These are phyloP conservation scores for Elymus sibiricus DNA, from an alignment of 176 grass and related monocot species.

Conservation along the genomic window DNA sequence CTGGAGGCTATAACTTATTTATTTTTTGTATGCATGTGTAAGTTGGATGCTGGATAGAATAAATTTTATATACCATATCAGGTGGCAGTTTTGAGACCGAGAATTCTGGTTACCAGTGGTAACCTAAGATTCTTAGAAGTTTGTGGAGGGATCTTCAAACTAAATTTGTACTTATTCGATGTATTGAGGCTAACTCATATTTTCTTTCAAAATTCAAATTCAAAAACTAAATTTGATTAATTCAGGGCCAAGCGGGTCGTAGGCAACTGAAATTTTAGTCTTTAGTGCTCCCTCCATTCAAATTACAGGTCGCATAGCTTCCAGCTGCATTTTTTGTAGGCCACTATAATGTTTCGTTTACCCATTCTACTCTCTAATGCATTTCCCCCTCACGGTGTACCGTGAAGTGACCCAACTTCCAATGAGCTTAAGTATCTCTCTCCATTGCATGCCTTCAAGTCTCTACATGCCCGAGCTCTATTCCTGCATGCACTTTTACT, in stretches of 20 bases:
- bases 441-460: background rate
- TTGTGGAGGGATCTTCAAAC: background rate
- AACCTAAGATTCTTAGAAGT: background rate
- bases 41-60: background rate
- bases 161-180: background rate
- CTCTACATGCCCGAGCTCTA: background rate
- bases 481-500: background rate
- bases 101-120: background rate
- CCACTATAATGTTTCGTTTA: background rate
- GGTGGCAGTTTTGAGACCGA: background rate
- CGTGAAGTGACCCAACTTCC: background rate
- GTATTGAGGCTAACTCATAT: background rate
- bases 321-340: background rate
- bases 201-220: background rate
- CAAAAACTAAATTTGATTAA: background rate
- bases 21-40: background rate
- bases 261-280: background rate
- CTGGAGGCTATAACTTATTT: background rate
- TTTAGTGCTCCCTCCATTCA: background rate
- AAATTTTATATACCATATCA: background rate
- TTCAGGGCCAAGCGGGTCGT: background rate
- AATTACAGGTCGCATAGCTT: background rate
- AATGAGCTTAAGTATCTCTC: background rate
- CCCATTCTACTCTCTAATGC: background rate
- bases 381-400: background rate